Percentiles rank a stretch among this genome's conserved stretches.
phyloP scores from a whole-genome alignment of 2,329 filamentous ascomycete species.

The Calonectria pseudoreteaudii region DNA sequence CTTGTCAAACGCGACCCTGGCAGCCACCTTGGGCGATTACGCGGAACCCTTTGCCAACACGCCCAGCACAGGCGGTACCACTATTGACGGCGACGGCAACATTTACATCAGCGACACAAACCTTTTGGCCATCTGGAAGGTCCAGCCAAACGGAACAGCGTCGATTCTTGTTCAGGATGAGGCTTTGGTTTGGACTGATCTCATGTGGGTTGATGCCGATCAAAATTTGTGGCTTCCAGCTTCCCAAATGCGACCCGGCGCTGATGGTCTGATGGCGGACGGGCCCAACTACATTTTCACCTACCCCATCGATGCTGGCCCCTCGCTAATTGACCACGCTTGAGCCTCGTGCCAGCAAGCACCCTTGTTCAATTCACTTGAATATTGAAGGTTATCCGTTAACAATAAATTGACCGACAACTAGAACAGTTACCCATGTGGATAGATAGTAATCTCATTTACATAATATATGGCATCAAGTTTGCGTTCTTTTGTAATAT shows the following conservation, averaged over 20 bases:
- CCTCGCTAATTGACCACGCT: not conserved
- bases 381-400: not conserved
- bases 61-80: not conserved
- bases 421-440: not conserved
- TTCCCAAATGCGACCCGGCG: slow-evolving; percentile 10
- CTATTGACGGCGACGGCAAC: slow-evolving; percentile 6
- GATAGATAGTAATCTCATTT: not conserved
- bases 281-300: slow-evolving; percentile 5
- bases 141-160: not conserved
- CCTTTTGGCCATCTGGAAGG: slow-evolving; percentile 11
- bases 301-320: slow-evolving; percentile 1
- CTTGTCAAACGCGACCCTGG: not conserved
- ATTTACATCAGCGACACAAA: slow-evolving; percentile 10
- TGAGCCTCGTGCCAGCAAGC: not conserved
- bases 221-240: slow-evolving; percentile 7
- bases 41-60: slow-evolving; percentile 2
- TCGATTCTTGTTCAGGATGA: slow-evolving; percentile 6
- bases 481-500: not conserved
- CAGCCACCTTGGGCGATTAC: not conserved
- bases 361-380: not conserved
- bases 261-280: slow-evolving; percentile 6
- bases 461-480: not conserved
- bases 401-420: not conserved
- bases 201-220: slow-evolving; percentile 12
- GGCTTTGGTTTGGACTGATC: slow-evolving; percentile 5